Conservation (phyloP, 2,329 filamentous ascomycete genomes). For the Fusarium pseudocircinatum region DNA sequence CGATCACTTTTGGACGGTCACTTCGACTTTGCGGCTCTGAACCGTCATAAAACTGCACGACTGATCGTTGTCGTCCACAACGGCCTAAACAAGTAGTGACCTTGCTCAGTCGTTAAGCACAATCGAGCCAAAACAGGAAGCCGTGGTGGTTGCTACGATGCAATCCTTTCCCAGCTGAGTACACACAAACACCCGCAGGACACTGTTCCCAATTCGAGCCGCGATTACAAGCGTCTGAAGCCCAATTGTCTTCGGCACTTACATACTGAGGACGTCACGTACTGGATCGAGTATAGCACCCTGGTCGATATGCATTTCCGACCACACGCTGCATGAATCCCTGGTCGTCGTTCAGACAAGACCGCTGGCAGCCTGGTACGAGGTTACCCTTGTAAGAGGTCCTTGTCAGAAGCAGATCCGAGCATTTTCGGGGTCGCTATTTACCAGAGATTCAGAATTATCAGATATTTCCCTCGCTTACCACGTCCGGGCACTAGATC, state of each 20-base stretch:
- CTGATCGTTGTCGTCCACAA: not conserved
- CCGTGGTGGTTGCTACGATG: not conserved
- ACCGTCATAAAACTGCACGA: slow-evolving; percentile 15
- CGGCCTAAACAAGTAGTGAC: slow-evolving; percentile 8
- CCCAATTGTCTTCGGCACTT: slow-evolving; percentile 23
- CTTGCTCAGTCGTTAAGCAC: not conserved
- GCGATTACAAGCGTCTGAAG: slow-evolving; percentile 6
- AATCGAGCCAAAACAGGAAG: slow-evolving; percentile 22
- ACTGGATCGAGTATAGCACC: slow-evolving; percentile 5
- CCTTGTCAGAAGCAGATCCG: not conserved
- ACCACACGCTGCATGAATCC: not conserved
- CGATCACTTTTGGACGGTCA: slow-evolving; percentile 33
- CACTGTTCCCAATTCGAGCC: slow-evolving; percentile 33
- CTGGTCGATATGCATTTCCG: slow-evolving; percentile 13
- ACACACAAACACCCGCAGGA: slow-evolving; percentile 14
- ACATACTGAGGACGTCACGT: slow-evolving; percentile 25
- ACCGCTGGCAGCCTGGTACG: not conserved
- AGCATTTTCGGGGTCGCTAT: slow-evolving; percentile 8
- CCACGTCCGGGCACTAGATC: slow-evolving; percentile 18
- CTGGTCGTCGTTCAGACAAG: not conserved
- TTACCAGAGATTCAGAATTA: not conserved
- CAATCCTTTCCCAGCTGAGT: slow-evolving; percentile 22
- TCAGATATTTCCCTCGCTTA: not conserved
- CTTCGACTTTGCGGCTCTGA: slow-evolving; percentile 36
- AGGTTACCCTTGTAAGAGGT: not conserved